Base-by-base conservation (phyloP, 2,329 filamentous ascomycete genomes). In the Colletotrichum horii region DNA sequence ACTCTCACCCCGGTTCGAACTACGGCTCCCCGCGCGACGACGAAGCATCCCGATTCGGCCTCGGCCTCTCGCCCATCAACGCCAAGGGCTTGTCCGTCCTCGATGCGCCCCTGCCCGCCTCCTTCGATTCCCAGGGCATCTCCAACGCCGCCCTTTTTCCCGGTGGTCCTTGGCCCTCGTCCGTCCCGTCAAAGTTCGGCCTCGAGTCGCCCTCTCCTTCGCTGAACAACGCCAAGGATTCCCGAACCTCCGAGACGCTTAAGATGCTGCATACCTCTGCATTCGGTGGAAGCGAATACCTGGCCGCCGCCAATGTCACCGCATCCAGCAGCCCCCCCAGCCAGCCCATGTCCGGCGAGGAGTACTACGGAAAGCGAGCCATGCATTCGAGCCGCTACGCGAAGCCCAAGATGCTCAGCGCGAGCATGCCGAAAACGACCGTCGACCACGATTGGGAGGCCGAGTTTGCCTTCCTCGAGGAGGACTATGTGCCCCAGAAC, bases 91-190 rank as follows among this genome's bases (percentile, higher is more conserved):
- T 98, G n/a, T 97, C 95, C n/a, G 95, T 97, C 16, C 90, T 98
- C 77, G 96, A 98, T 85, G 97, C 96, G 4, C 96, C 95, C 19
- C 90, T 98, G 11, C 97, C 97, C 2, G 95, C 96, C 11, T 98
- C 96, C 0, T 98, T 98, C 83, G 97, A 98, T 84, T 98, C 96
- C 80, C 97, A 98, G 81, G 96, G 96, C 66, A 95, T 98, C 69
- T 98, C 96, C 14, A 95, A 96, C 83, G 96, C 95, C 77, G 96
- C 96, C 22, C 92, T 95, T 75, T 96, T 96, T 83, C 88, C 88
- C 22, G 87, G 85, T 36, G 97, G 95, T 0, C 95, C 96, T 0
- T 96, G 97, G 84, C 96, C 96, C 9, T 95, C 96, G 0, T 98
- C 96, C 0, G 94, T 98, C 14, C 97, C 97, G 12, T 95, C 95